These are phyloP conservation scores for Paulownia fortunei DNA, from an alignment of 257 asterid species.

Conservation along the genomic window DNA sequence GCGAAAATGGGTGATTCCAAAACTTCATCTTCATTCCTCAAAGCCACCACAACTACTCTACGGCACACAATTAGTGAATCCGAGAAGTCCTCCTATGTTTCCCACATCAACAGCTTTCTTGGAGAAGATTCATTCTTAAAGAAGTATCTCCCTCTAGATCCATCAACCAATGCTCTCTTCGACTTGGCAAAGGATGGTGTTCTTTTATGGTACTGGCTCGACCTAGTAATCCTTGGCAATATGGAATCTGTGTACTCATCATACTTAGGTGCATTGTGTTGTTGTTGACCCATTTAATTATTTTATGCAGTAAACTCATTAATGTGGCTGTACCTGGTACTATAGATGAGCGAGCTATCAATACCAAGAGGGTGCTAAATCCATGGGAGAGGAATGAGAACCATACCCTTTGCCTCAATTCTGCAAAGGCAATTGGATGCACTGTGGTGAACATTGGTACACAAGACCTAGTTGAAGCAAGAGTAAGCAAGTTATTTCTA, in stretches of 20 bases:
- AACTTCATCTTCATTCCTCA: constrained; percentile 77
- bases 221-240: neutral
- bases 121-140: constrained; percentile 65
- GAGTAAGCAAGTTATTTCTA: constrained; percentile 55
- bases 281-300: constrained; percentile 8
- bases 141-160: constrained; percentile 82
- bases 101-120: constrained; percentile 79
- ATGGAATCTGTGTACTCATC: neutral
- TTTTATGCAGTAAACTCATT: constrained; percentile 81
- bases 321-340: constrained; percentile 97
- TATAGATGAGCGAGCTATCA: constrained; percentile 95
- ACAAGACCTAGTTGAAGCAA: constrained; percentile 87
- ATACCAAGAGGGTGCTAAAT: constrained; percentile 76
- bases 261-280: neutral
- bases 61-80: constrained; percentile 91
- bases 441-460: constrained; percentile 98
- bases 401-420: constrained; percentile 90
- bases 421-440: constrained; percentile 99
- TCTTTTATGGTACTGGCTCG: constrained; percentile 72
- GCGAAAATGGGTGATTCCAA: constrained; percentile 59
- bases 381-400: constrained; percentile 97
- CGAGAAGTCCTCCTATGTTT: constrained; percentile 51
- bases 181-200: constrained; percentile 93
- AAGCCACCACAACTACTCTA: constrained; percentile 79
- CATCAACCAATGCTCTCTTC: constrained; percentile 72